phyloP scores from a whole-genome alignment of 768 basidiomycete genomes.

The Rubroboletus pulcherrimus region DNA sequence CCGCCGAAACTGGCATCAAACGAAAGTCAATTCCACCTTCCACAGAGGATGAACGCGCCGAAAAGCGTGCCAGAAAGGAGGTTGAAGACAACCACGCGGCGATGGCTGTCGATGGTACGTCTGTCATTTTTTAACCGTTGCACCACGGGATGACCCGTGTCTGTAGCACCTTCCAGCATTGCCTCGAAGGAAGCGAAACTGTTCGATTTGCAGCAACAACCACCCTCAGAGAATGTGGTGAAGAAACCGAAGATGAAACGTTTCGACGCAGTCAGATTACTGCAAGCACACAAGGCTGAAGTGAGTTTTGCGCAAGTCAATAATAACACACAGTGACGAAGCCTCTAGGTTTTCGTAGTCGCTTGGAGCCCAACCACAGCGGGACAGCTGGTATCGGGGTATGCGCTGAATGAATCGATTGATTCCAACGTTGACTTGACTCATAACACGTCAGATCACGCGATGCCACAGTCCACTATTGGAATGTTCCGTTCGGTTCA shows the following conservation, averaged over 20 bases:
- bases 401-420: slow-evolving; percentile 20
- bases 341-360: slow-evolving; percentile 68
- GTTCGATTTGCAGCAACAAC: slow-evolving; percentile 20
- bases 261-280: slow-evolving; percentile 41
- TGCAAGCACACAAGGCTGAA: slow-evolving; percentile 61
- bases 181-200: slow-evolving; percentile 20
- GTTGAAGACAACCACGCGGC: slow-evolving; percentile 33
- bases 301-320: slow-evolving; percentile 32
- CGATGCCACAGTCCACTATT: slow-evolving; percentile 70
- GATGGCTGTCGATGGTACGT: slow-evolving; percentile 43
- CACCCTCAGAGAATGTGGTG: slow-evolving; percentile 12
- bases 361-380: slow-evolving; percentile 68
- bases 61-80: slow-evolving; percentile 61
- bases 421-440: slow-evolving; percentile 1
- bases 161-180: slow-evolving; percentile 12
- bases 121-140: slow-evolving; percentile 28
- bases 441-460: slow-evolving; percentile 50
- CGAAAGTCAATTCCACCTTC: slow-evolving; percentile 50
- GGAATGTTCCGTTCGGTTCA: slow-evolving; percentile 53
- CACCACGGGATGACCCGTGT: not conserved
- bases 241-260: slow-evolving; percentile 37
- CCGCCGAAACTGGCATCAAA: slow-evolving; percentile 35
- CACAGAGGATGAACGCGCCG: slow-evolving; percentile 46
- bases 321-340: slow-evolving; percentile 3
- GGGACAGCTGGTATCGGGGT: slow-evolving; percentile 73